Conservation (phyloP, 768 basidiomycete species). For the Strobilomyces dryophilus region DNA sequence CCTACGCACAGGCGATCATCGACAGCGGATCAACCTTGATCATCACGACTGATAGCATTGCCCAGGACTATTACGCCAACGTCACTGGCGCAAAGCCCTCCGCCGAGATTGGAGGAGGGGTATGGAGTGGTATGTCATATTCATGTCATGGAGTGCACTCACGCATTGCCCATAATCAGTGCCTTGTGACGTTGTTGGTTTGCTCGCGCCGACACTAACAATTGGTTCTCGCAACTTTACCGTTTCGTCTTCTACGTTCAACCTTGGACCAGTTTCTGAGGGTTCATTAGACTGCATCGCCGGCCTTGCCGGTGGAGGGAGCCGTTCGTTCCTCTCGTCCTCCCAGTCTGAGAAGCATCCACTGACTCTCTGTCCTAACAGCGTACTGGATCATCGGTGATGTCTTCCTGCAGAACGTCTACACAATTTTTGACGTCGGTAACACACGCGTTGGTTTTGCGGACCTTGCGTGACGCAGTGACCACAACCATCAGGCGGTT, state of each 20-base stretch:
- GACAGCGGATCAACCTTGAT: slow-evolving; percentile 33
- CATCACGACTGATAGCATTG: slow-evolving; percentile 22
- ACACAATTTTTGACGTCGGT: slow-evolving; percentile 29
- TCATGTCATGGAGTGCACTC: background rate
- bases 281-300: slow-evolving; percentile 36
- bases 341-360: background rate
- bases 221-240: slow-evolving; percentile 38
- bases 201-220: slow-evolving; percentile 30
- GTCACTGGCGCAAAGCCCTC: slow-evolving; percentile 29
- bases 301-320: slow-evolving; percentile 32
- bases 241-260: slow-evolving; percentile 36
- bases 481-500: background rate
- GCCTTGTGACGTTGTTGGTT: slow-evolving; percentile 30
- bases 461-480: slow-evolving; percentile 19
- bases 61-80: slow-evolving; percentile 26
- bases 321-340: slow-evolving; percentile 5
- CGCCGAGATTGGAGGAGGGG: slow-evolving; percentile 26
- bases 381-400: slow-evolving; percentile 34
- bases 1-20: slow-evolving; percentile 28
- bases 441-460: slow-evolving; percentile 41
- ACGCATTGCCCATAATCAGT: slow-evolving; percentile 14
- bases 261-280: slow-evolving; percentile 35
- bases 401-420: slow-evolving; percentile 33
- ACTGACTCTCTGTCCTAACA: slow-evolving; percentile 7
- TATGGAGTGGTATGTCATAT: slow-evolving; percentile 32